Evolutionary conservation across 169 alveolate genomes (phyloP), one percentile per base, ranked within the genome.

Genomic region (Babesia divergens): DNA sequence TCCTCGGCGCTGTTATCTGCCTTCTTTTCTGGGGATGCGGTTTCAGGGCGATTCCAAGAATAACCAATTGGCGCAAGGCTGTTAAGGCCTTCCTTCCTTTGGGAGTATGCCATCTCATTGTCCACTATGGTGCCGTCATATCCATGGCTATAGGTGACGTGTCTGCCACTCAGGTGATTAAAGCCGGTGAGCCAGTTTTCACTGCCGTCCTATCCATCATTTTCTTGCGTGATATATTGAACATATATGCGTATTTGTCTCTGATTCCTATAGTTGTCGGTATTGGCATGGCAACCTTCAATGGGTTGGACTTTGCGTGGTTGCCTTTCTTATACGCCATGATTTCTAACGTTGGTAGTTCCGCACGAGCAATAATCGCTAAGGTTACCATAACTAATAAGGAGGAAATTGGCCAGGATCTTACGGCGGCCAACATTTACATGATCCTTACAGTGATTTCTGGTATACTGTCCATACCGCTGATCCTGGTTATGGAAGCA

Each of bases 121-220:
- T 91, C 34, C 94, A 91, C 75, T 52, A 77, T 29, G 94, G 94
- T 3, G 95, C 95, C 0, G 94, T 91, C 18, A 79, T 86, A 26
- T 70, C 94, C 18, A 90, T 91, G 93, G 89, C 90, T 18, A 29
- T 80, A 1, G 94, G 94, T 5, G 91, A 93, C 4, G 93, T 90
- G 20, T 90, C 94, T 13, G 89, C 90, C 65, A 89, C 94, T 11
- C 95, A 91, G 69, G 91, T 90, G 20, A 76, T 91, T 43, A 91
- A 91, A 64, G 91, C 95, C 32, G 84, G 86, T 4, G 95, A 91
- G 60, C 95, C 95, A 0, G 94, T 90, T 35, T 42, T 84, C 38
- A 90, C 94, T 14, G 93, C 95, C 13, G 34, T 86, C 28, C 79
- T 91, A 20, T 82, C 94, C 5, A 85, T 75, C 18, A 18, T 84